These are phyloP conservation scores for Suillus discolor DNA, from an alignment of 768 basidiomycete species.

Conservation along the genomic window DNA sequence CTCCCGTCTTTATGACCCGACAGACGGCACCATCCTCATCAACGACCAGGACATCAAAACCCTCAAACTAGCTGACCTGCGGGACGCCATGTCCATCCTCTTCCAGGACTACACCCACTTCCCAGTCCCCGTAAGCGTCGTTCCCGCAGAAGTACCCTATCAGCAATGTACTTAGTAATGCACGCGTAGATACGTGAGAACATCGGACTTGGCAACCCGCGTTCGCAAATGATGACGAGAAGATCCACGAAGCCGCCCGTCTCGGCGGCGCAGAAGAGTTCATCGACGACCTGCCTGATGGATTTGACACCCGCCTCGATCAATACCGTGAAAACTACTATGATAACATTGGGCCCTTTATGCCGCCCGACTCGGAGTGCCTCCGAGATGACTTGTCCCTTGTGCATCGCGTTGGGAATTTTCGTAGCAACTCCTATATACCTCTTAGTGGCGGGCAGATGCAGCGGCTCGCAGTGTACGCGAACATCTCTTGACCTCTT, in stretches of 20 bases:
- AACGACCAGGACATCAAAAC: slow-evolving; percentile 63
- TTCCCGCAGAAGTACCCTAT: neutral
- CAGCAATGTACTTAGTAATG: neutral
- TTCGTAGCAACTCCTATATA: too few relatives aligned
- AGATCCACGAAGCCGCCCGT: slow-evolving; percentile 63
- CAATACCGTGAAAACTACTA: slow-evolving; percentile 49
- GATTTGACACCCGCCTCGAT: slow-evolving; percentile 70
- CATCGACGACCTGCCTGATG: slow-evolving; percentile 62
- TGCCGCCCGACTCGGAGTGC: too few relatives aligned
- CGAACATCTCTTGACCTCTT: neutral
- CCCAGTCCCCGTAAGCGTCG: slow-evolving; percentile 63
- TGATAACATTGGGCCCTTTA: slow-evolving; percentile 20
- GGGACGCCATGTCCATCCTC: slow-evolving; percentile 65
- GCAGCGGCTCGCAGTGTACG: slow-evolving; percentile 71
- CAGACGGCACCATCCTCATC: slow-evolving; percentile 67
- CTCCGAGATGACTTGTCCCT: slow-evolving; percentile 38
- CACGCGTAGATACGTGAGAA: slow-evolving; percentile 67
- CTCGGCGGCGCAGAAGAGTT: slow-evolving; percentile 74
- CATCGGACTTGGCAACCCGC: slow-evolving; percentile 73
- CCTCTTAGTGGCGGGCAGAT: slow-evolving; percentile 70
- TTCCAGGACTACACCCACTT: slow-evolving; percentile 84
- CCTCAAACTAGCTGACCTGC: slow-evolving; percentile 60
- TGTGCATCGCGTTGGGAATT: slow-evolving; percentile 50
- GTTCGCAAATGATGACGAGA: slow-evolving; percentile 52
- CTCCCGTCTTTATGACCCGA: slow-evolving; percentile 67